These are phyloP conservation scores for Penicillium manginii DNA, from an alignment of 495 filamentous ascomycete genomes.

Conservation along the genomic window DNA sequence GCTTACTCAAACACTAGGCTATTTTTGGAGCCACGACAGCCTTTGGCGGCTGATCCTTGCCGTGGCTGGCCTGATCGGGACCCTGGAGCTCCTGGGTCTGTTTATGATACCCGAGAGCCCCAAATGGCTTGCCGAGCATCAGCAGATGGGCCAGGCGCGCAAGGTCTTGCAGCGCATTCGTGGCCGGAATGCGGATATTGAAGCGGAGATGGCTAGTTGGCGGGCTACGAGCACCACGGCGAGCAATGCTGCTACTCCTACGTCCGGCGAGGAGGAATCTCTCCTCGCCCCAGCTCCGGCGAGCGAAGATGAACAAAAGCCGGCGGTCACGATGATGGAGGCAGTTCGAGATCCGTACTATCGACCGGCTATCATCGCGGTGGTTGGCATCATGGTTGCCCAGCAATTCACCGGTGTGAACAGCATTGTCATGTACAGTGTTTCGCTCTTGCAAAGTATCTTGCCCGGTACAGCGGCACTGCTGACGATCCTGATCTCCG, in stretches of 20 bases:
- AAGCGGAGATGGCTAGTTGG: constrained; percentile 72
- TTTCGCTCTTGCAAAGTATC: constrained; percentile 77
- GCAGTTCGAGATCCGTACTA: constrained; percentile 66
- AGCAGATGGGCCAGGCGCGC: constrained; percentile 62
- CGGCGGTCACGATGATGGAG: constrained; percentile 66
- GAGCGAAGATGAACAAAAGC: constrained; percentile 29
- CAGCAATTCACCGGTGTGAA: constrained; percentile 96
- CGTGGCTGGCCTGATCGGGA: constrained; percentile 69
- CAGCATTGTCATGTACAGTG: constrained; percentile 97
- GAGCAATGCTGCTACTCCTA: constrained; percentile 40
- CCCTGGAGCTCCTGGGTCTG: constrained; percentile 67
- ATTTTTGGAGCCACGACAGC: constrained; percentile 76
- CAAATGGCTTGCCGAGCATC: constrained; percentile 75
- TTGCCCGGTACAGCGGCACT: constrained; percentile 76
- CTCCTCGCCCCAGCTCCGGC: constrained; percentile 45
- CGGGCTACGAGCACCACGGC: constrained; percentile 50
- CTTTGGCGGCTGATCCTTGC: constrained; percentile 84
- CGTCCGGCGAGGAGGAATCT: constrained; percentile 49
- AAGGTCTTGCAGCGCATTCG: constrained; percentile 73
- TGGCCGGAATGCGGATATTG: constrained; percentile 68
- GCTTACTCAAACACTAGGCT: constrained; percentile 79
- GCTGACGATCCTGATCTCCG: constrained; percentile 82
- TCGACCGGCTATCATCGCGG: constrained; percentile 78
- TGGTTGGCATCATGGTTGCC: constrained; percentile 87
- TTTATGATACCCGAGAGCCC: constrained; percentile 82